Base-by-base conservation (phyloP, 1,139 yeast genomes). In the Yarrowia galli region DNA sequence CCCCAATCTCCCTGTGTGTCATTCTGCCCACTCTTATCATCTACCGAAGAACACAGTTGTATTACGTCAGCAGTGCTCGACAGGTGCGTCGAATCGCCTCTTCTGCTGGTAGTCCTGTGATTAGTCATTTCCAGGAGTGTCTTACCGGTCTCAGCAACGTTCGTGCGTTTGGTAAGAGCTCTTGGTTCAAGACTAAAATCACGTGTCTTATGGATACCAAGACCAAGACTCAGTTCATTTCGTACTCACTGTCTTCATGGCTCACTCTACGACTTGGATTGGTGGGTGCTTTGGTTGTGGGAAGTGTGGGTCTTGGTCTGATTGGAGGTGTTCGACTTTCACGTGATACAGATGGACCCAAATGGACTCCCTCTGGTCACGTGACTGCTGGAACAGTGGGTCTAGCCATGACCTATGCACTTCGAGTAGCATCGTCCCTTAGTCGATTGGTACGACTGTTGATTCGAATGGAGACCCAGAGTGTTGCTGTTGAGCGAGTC, bases 11-110 rank as follows among this genome's bases (percentile, higher is more conserved):
- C 61, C 76, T 89, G 68, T 73, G 80, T 0, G 68, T 84, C 8
- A 68, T 84, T 28, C 83, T 85, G 69, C 77, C 86, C 13, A 75
- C 83, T 16, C 81, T 83, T 68, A 85, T 81, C 72, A 79, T 93
- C 68, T 95, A 95, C 79, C 79, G 87, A 68, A 89, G 88, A 76
- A 92, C 91, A 76, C 98, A 96, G 78, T 89, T 87, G 74, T 91
- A 89, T 77, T 91, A 89, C 74, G 93, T 89, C 74, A 87, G 86
- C 68, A 85, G 92, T 12, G 86, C 92, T 10, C 84, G 96, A 75
- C 96, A 91, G 76, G 80, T 92, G 68, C 90, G 91, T 75, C 84
- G 97, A 74, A 79, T 92, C 73, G 91, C 89, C 73, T 91, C 96
- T 18, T 78, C 85, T 20, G 82, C 89, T 72, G 83, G 96, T 75